Evolutionary conservation across 2,329 filamentous ascomycete species (phyloP).

Genomic region (Meredithiella fracta): DNA sequence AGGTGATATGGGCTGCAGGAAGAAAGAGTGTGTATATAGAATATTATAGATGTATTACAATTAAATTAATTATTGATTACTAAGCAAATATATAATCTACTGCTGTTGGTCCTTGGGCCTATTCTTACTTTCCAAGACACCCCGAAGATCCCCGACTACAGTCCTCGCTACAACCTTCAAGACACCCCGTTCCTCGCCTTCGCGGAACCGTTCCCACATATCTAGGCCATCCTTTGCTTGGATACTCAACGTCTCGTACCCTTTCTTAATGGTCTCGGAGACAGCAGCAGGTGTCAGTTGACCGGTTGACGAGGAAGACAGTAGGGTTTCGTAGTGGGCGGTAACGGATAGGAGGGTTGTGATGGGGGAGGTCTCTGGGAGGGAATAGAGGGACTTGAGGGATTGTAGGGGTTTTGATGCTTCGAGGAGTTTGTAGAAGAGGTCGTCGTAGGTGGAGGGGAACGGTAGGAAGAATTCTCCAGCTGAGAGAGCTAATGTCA

Average conservation of each 20-base stretch:
- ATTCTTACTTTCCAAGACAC: neutral
- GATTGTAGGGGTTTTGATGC: conserved; percentile 66
- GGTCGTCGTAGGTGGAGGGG: conserved; percentile 76
- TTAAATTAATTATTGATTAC: too few species aligned
- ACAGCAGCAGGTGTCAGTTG: conserved; percentile 75
- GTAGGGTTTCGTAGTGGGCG: conserved; percentile 71
- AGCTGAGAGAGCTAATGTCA: conserved; percentile 67
- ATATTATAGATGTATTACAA: too few species aligned
- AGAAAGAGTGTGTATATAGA: too few species aligned
- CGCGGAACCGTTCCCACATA: conserved; percentile 70
- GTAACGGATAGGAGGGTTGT: conserved; percentile 70
- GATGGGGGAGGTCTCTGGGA: conserved; percentile 49
- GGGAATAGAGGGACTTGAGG: conserved; percentile 62
- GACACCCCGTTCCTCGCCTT: conserved; percentile 67
- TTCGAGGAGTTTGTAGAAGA: conserved; percentile 97
- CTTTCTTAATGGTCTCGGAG: conserved; percentile 81
- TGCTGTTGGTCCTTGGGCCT: too few species aligned
- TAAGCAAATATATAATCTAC: too few species aligned
- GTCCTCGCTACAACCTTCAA: conserved; percentile 76
- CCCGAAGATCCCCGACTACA: conserved; percentile 42
- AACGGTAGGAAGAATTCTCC: conserved; percentile 86
- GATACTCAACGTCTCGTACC: conserved; percentile 87
- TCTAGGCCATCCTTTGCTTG: conserved; percentile 76
- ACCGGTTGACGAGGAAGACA: conserved; percentile 24
- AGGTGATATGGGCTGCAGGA: conserved; percentile 18